phyloP scores from a whole-genome alignment of 75 land plant genomes.

The Picea sitchensis region DNA sequence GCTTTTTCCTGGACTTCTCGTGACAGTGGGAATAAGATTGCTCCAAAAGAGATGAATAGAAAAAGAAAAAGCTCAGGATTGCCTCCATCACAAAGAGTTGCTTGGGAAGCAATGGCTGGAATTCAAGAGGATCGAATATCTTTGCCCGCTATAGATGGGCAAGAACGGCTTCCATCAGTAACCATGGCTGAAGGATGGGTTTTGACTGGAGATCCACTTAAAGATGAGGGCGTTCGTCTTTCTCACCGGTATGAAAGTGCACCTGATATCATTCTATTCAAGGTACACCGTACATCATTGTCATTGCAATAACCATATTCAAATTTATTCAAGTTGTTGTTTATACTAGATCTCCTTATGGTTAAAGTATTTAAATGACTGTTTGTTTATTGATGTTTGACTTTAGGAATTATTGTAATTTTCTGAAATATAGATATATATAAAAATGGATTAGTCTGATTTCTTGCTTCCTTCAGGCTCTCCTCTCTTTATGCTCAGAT shows the following conservation, averaged over 20 bases:
- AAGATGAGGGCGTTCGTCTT: slow-evolving; percentile 81
- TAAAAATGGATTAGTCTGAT: not conserved
- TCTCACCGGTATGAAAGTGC: slow-evolving; percentile 94
- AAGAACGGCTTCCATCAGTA: slow-evolving; percentile 76
- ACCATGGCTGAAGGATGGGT: slow-evolving; percentile 92
- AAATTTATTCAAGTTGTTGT: too few relatives aligned
- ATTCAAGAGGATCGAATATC: slow-evolving; percentile 74
- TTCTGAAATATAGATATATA: not conserved
- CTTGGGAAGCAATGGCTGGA: slow-evolving; percentile 93
- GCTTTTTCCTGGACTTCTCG: slow-evolving; percentile 88
- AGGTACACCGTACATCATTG: slow-evolving; percentile 58
- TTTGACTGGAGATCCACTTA: slow-evolving; percentile 73
- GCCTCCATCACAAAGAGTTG: slow-evolving; percentile 65
- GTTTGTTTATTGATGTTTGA: slow-evolving; percentile 1
- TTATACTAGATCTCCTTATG: not conserved
- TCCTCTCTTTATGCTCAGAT: slow-evolving; percentile 85
- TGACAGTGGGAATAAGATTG: slow-evolving; percentile 57
- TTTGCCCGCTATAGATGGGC: slow-evolving; percentile 49
- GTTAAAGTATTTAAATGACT: not conserved
- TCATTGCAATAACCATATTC: too few relatives aligned
- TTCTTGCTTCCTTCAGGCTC: slow-evolving; percentile 47
- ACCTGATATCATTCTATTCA: slow-evolving; percentile 90
- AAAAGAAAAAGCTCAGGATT: slow-evolving; percentile 88
- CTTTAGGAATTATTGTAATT: not conserved
- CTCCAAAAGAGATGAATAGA: slow-evolving; percentile 62